Percentiles rank a stretch among this genome's conserved stretches.
These are phyloP conservation scores for Aspergillus nomiae DNA, from an alignment of 2,329 filamentous ascomycete genomes.

Conservation along the genomic window DNA sequence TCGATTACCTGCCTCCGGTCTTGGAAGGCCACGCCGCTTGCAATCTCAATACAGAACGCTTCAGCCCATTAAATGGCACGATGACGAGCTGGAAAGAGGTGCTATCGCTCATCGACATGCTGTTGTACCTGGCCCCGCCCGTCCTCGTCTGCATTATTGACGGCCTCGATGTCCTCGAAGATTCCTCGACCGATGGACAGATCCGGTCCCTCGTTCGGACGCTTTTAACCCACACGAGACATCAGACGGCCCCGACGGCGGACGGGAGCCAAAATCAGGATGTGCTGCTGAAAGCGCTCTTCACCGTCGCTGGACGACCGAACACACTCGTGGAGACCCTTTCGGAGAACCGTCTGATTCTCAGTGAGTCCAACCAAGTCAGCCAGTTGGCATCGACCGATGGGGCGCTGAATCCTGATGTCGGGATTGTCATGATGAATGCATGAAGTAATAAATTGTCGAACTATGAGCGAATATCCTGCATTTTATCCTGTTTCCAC, in stretches of 20 bases:
- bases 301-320: slow-evolving; percentile 36
- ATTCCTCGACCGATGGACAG: slow-evolving; percentile 34
- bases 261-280: slow-evolving; percentile 24
- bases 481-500: neutral
- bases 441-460: slow-evolving; percentile 23
- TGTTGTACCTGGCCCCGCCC: slow-evolving; percentile 38
- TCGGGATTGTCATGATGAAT: slow-evolving; percentile 37
- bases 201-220: slow-evolving; percentile 36
- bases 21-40: slow-evolving; percentile 37
- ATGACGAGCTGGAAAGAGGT: slow-evolving; percentile 39
- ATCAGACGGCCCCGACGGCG: slow-evolving; percentile 18
- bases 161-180: slow-evolving; percentile 36
- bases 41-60: slow-evolving; percentile 38
- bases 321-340: slow-evolving; percentile 35
- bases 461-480: neutral
- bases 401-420: slow-evolving; percentile 27
- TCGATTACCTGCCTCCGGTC: slow-evolving; percentile 39
- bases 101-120: slow-evolving; percentile 37
- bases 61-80: slow-evolving; percentile 36
- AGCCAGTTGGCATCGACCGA: slow-evolving; percentile 25
- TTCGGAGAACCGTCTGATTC: slow-evolving; percentile 34
- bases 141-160: slow-evolving; percentile 41
- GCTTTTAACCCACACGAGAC: slow-evolving; percentile 35
- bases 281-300: slow-evolving; percentile 38
- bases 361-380: slow-evolving; percentile 28